Base-by-base conservation (phyloP, 202 grass and related monocot species). In the Digitaria exilis region DNA sequence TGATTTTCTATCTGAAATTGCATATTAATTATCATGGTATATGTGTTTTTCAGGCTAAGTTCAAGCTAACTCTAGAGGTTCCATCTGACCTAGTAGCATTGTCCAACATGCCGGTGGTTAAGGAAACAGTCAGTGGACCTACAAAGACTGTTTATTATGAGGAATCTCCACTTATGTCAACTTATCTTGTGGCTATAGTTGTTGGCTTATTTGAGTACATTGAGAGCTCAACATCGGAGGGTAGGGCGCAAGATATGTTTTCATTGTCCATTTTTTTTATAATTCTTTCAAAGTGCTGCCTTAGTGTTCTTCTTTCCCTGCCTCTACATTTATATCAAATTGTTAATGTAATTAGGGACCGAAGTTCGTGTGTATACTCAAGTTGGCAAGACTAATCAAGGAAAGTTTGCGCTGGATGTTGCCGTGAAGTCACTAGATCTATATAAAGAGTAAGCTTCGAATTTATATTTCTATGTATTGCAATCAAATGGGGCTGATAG, bases 111-210 rank as follows among this genome's bases (percentile, higher is more conserved):
- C 92, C 92, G 32, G 56, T 83, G 28, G 65, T 57, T 71, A 58
- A 85, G 54, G 92, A 91, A 71, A 84, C 86, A 63, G 42, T 75
- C 78, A 34, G 80, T 42, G 88, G 88, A 16, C 58, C 78, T 76
- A 21, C 76, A 9, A 96, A 96, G 84, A 95, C 82, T 1, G 12
- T 94, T 31, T 91, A 65, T 79, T 97, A 84, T 58, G 84, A 93
- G 41, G 92, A 97, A 70, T 93, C 95, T 24, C 92, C 95, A 69
- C 88, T 97, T 74, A 94, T 97, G 92, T 97, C 92, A 69, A 97
- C 95, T 79, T 97, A 97, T 89, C 86, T 97, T 14, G 92, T 95
- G 22, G 95, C 92, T 41, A 86, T 95, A 79, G 92, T 95, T 77
- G 72, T 95, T 95, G 92, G 95, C 56, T 69, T 89, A 58, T 91